Evolutionary conservation across 2,329 filamentous ascomycete genomes (phyloP), one percentile per base, ranked within the genome.

Genomic region (Fusarium sp.): DNA sequence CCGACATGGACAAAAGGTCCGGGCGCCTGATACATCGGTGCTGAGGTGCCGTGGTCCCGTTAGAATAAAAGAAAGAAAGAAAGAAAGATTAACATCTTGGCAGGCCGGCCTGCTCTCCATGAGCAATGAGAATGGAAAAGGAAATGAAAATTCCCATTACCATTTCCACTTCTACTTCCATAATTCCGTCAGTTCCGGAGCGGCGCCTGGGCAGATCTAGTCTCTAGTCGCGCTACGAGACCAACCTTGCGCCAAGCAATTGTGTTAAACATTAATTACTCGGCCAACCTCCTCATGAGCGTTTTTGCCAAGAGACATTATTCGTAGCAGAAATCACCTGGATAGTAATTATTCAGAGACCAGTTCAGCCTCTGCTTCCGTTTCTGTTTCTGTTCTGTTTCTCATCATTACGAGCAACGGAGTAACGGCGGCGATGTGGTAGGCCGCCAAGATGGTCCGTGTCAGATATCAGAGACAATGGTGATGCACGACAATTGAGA

Each of bases 1-100:
- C 56, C 52, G 48, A 57, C 61, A 48, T 66, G 65, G 67, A 56
- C 48, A 69, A 69, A 68, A 66, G 66, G 66, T 55, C 66, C 65
- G 61, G 43, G 62, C 33, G 46, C 50, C 50, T 69, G 66, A 69
- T 69, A 62, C 65, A 51, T 55, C 54, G 48, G 65, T 39, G 47
- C 48, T 62, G 41, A 60, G 57, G 37, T 66, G 39, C 51, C 55
- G 48, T 56, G 23, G 44, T 23, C 33, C 65, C 50, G 51, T 50
- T 62, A 25, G 23, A 37, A 45, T 4, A 27, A 46, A 54, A 44
- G 23, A 7, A 23, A 23, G 7, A 7, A 23, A 23, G 7, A 23
- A 23, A 23, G 23, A 53, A 62, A 68, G 44, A 62, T 57, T 68
- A 50, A 22, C 52, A 68, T 69, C 65, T 68, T 68, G 61, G 66